A percentile compares a stretch with the other conserved stretches of the same genome.
Conservation (phyloP, 495 filamentous ascomycete genomes). For the Articulospora tetracladia region DNA sequence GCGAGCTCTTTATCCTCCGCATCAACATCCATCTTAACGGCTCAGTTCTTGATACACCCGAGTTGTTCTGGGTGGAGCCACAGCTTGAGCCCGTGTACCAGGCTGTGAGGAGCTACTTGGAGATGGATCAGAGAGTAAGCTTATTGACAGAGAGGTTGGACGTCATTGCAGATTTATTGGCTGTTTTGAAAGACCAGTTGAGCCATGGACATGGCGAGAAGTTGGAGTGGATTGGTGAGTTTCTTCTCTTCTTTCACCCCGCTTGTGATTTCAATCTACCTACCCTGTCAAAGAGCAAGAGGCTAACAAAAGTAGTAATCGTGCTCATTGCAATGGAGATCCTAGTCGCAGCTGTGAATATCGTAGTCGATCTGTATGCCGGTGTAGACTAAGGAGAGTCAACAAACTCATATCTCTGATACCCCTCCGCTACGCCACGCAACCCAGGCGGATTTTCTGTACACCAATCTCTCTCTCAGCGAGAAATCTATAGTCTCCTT, state of each 20-base stretch:
- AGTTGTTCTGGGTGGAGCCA: conserved; percentile 97
- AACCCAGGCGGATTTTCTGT: no score
- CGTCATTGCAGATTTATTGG: conserved; percentile 91
- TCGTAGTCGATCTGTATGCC: conserved; percentile 90
- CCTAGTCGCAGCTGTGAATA: conserved; percentile 90
- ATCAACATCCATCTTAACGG: conserved; percentile 99
- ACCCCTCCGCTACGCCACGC: no score
- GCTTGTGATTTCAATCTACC: not conserved
- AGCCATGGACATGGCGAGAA: conserved; percentile 95
- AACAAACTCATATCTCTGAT: no score
- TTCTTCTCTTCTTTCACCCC: not conserved
- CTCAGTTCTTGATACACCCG: conserved; percentile 92
- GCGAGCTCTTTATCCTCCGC: conserved; percentile 92
- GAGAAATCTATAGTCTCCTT: no score
- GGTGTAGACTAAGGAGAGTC: conserved; percentile 57
- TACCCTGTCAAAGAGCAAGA: conserved; percentile 25
- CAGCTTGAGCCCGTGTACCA: conserved; percentile 94
- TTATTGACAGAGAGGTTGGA: conserved; percentile 85
- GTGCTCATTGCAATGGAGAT: conserved; percentile 95
- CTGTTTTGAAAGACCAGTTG: conserved; percentile 93
- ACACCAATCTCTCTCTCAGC: no score
- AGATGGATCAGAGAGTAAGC: conserved; percentile 95
- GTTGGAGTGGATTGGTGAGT: conserved; percentile 86
- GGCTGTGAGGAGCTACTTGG: conserved; percentile 89
- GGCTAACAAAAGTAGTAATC: conserved; percentile 51